Conservation (phyloP, 768 basidiomycete genomes). For the Suillus subaureus region DNA sequence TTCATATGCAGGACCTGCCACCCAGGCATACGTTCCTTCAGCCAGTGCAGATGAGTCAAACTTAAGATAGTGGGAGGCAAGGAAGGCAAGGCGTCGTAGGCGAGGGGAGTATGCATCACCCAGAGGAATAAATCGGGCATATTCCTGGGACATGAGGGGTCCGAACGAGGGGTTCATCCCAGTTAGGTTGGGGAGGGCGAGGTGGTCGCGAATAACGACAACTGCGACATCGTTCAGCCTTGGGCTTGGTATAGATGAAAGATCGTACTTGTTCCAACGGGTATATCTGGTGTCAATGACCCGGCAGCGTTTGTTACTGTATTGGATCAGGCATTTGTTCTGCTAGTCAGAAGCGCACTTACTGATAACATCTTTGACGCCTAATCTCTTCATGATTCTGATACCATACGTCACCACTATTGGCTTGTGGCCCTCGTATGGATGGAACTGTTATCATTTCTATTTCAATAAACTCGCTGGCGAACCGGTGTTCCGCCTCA, state of each 20-base stretch:
- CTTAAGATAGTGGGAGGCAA: slow-evolving; percentile 64
- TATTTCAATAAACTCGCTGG: not conserved
- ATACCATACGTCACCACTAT: slow-evolving; percentile 77
- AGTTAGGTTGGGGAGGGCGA: slow-evolving; percentile 76
- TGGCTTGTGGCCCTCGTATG: slow-evolving; percentile 81
- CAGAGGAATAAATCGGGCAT: slow-evolving; percentile 80
- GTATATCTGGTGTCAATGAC: slow-evolving; percentile 68
- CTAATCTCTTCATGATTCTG: slow-evolving; percentile 75
- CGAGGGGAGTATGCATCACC: slow-evolving; percentile 79
- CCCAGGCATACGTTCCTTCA: slow-evolving; percentile 90
- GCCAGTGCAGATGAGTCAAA: slow-evolving; percentile 58
- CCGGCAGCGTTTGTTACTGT: slow-evolving; percentile 90
- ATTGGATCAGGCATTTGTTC: not conserved
- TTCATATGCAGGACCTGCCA: slow-evolving; percentile 89
- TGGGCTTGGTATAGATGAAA: not conserved
- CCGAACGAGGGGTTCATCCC: slow-evolving; percentile 84
- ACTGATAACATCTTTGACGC: slow-evolving; percentile 78
- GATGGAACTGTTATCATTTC: slow-evolving; percentile 60
- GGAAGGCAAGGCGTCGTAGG: slow-evolving; percentile 73
- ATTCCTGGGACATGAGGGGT: slow-evolving; percentile 54
- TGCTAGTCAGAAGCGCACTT: slow-evolving; percentile 28
- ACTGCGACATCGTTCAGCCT: slow-evolving; percentile 45
- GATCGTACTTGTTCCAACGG: slow-evolving; percentile 80
- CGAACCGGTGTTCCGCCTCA: slow-evolving; percentile 1
- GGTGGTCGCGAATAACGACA: slow-evolving; percentile 82